Percentiles rank a stretch among this genome's conserved stretches.
These are phyloP conservation scores for Fraxinus americana DNA, from an alignment of 257 asterid genomes.

Conservation along the genomic window DNA sequence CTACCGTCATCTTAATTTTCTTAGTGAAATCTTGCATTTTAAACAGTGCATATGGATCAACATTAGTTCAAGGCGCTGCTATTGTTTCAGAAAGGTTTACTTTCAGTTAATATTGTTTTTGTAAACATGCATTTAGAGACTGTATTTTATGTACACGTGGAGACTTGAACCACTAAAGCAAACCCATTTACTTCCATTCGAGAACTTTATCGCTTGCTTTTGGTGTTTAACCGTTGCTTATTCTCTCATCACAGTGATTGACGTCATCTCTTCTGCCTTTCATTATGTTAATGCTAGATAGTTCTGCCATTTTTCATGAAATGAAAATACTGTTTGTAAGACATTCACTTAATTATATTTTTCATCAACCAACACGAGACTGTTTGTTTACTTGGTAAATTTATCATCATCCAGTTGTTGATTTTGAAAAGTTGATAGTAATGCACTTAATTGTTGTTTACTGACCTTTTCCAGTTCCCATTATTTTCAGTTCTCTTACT, in stretches of 20 bases:
- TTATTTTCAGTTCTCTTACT: background rate
- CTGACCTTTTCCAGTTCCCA: background rate
- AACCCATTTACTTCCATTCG: background rate
- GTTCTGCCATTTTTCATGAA: too few relatives aligned
- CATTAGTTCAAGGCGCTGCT: background rate
- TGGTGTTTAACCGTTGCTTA: background rate
- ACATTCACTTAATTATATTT: background rate
- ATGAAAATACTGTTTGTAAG: background rate
- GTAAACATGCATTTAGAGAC: background rate
- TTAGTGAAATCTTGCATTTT: slow-evolving; percentile 9
- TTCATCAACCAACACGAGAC: background rate
- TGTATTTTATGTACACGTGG: background rate
- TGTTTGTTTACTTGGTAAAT: background rate
- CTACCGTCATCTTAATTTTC: background rate
- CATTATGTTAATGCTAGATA: too few relatives aligned
- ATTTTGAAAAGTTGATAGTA: background rate
- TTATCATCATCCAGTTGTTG: background rate
- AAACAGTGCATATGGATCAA: slow-evolving; percentile 2
- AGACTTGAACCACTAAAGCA: background rate
- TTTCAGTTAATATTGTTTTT: background rate
- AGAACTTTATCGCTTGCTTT: background rate
- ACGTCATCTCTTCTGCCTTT: background rate
- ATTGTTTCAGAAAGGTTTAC: background rate
- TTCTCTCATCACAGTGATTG: background rate
- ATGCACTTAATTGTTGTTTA: background rate